Conservation (phyloP, 495 filamentous ascomycete genomes). For the Massariosphaeria phaeospora region DNA sequence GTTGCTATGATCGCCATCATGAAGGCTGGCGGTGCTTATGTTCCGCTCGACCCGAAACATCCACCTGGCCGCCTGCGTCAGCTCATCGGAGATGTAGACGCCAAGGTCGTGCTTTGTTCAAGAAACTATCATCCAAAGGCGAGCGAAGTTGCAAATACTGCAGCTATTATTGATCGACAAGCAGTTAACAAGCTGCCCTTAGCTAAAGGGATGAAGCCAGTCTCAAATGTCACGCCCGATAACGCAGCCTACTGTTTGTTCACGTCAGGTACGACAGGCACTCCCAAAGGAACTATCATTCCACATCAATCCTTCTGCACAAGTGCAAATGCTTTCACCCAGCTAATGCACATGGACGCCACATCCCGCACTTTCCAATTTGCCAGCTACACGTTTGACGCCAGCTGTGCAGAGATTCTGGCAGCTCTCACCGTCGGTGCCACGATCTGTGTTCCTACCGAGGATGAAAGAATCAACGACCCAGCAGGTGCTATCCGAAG, state of each 20-base stretch:
- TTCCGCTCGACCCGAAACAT: constrained; percentile 42
- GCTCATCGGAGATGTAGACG: constrained; percentile 40
- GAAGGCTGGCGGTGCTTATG: constrained; percentile 47
- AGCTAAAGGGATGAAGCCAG: constrained; percentile 6
- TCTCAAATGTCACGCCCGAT: constrained; percentile 16
- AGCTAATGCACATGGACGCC: constrained; percentile 8
- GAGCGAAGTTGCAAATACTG: constrained; percentile 6
- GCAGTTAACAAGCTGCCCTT: constrained; percentile 3
- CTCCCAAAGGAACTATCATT: constrained; percentile 29
- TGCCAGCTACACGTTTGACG: constrained; percentile 32
- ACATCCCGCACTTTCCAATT: constrained; percentile 26
- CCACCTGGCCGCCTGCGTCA: constrained; percentile 27
- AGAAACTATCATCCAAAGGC: constrained; percentile 16
- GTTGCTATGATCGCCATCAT: constrained; percentile 46
- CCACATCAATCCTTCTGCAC: constrained; percentile 26
- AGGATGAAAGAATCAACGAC: constrained; percentile 35
- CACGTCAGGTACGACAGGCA: constrained; percentile 31
- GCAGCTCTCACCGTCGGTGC: constrained; percentile 35
- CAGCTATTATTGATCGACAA: constrained; percentile 8
- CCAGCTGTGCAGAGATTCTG: constrained; percentile 22
- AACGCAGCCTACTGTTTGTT: constrained; percentile 29
- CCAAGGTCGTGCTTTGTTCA: constrained; percentile 44
- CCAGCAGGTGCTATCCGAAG: constrained; percentile 30
- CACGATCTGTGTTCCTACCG: constrained; percentile 42
- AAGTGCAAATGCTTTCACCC: constrained; percentile 9